Base-by-base conservation (phyloP, 2,329 filamentous ascomycete genomes). In the Dendrostoma leiphaemia region DNA sequence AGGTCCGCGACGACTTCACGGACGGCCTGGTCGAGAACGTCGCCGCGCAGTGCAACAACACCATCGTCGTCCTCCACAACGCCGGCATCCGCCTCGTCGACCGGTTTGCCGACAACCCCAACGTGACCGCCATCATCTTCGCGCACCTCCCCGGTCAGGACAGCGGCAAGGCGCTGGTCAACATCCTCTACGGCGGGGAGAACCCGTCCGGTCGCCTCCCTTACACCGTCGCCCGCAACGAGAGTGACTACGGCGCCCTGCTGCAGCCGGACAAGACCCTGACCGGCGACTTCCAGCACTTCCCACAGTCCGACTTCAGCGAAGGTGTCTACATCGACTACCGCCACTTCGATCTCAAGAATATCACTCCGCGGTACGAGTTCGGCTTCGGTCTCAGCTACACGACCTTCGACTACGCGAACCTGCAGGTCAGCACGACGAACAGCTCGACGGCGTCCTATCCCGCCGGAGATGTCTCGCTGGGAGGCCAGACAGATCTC, bases 11-110 rank as follows among this genome's bases (percentile, higher is more conserved):
- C 65, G 85, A 86, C 55, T 83, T 81, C 47, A 84, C 80, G 2
- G 83, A 88, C 59, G 69, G 66, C 0, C 69, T 87, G 0, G 75
- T 88, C 38, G 68, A 68, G 0, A 75, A 79, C 37, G 82, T 88
- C 0, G 84, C 85, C 0, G 68, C 72, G 8, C 72, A 75, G 26
- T 88, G 84, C 66, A 74, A 72, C 59, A 86, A 82, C 59, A 87
- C 84, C 2, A 74, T 88, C n/a, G 85, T 88, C 0, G 72, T 86
- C 0, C 74, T 88, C 7, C 84, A 88, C 67, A 87, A 85, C 43
- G 82, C 83, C 1, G 85, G 85, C 1, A 73, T 79, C 8, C 75
- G 84, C 1, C 65, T 85, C 0, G 77, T 87, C 0, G 84, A 87
- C 55, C 69, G 71, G 1, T 88, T 82, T 73, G 73, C 83, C 56